Base-by-base conservation (phyloP, 768 basidiomycete species). In the Pleurotus platypus region DNA sequence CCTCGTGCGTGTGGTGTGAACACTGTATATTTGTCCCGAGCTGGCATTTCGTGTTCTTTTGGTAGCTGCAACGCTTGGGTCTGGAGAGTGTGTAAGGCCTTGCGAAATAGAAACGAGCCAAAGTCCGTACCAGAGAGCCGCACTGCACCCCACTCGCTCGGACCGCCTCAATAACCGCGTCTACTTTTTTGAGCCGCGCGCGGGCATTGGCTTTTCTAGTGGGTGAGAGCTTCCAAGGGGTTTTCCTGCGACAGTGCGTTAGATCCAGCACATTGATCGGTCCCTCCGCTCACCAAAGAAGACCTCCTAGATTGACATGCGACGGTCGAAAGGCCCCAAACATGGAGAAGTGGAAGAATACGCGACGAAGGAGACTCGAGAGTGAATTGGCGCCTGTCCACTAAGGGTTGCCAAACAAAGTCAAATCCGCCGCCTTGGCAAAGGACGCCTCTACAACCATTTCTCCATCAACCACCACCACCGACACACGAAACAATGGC, bases 21-120 rank as follows among this genome's bases (percentile, higher is more conserved):
- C 16, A 90, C 84, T 3, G 95, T 97, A 75, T 98, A 99, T 72
- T 99, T 99, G 77, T 98, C 96, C 65, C 80, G 84, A 1, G 96
- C 75, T 9, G 75, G 79, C 97, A 98, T 98, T 72, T 97, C 93
- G 61, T 87, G 79, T 68, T 98, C 94, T 67, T 91, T 96, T 49
- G 97, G 97, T 27, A 99, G 77, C 57, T 86, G 81, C 55, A 98
- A 73, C 3, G 91, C 92, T 54, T 77, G 78, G 49, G 75, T 77
- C 92, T 96, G 43, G 30, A 42, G 20, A 20, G 16, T 13, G 27
- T 9, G 49, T 16, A 46, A 37, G 62, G 46, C 42, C 20, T 38
- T 37, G 8, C 43, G 56, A 30, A 35, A 22, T 16, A 55, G 35
- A 45, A 15, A 57, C 38, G 5, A 42, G 4, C 6, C 4, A 16